Evolutionary conservation across 495 filamentous ascomycete genomes (phyloP).

Genomic region (Astrothelium macrocarpum): DNA sequence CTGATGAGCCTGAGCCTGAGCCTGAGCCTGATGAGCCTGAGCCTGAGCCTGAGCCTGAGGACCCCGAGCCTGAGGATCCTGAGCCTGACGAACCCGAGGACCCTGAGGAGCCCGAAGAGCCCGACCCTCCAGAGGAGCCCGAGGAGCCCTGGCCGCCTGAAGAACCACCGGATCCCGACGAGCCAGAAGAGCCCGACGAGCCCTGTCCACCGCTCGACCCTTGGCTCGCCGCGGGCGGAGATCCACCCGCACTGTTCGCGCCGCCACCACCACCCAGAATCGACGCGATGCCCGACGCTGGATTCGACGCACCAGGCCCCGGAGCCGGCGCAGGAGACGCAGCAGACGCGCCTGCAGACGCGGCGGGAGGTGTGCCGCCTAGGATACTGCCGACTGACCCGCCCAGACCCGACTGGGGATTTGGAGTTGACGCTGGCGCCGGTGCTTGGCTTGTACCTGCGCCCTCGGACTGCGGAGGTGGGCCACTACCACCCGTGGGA

Average conservation of each 20-base stretch:
- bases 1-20: neutral
- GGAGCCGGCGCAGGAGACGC: neutral
- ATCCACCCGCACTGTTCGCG: neutral
- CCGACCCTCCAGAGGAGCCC: neutral
- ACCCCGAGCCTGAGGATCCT: neutral
- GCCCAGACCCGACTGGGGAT: neutral
- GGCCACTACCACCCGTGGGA: neutral
- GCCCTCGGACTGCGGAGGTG: neutral
- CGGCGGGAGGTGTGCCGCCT: neutral
- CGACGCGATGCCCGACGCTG: neutral
- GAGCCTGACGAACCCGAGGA: neutral
- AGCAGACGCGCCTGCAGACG: neutral
- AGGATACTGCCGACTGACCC: neutral
- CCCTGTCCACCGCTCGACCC: neutral
- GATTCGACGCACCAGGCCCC: neutral
- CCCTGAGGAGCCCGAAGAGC: constrained; percentile 3
- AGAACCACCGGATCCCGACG: neutral
- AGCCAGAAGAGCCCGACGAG: neutral
- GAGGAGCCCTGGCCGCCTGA: neutral
- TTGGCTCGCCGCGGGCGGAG: neutral
- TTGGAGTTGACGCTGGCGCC: neutral
- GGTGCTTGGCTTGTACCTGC: neutral
- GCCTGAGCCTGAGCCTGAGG: neutral
- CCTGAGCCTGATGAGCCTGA: neutral
- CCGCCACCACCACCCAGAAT: neutral